Percentiles rank a stretch among this genome's conserved stretches.
phyloP scores from a whole-genome alignment of 176 grass and related monocot genomes.

The Zea luxurians region DNA sequence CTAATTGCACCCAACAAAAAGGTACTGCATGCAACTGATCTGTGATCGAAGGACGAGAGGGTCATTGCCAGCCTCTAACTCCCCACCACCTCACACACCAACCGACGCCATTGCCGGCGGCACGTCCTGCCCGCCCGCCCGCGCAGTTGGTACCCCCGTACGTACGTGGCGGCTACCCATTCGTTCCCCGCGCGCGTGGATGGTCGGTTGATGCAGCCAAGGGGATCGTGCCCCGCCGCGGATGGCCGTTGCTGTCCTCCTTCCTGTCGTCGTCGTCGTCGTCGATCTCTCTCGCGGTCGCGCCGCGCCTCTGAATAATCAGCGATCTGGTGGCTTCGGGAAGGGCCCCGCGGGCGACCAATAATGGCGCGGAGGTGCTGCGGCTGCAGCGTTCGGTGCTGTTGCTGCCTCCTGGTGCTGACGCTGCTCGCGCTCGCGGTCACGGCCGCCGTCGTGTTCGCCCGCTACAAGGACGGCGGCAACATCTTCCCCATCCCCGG shows the following conservation, averaged over 20 bases:
- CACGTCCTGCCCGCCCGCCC: conserved; percentile 45
- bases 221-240: background rate
- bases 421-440: conserved; percentile 51
- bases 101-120: conserved; percentile 26
- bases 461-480: conserved; percentile 49
- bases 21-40: background rate
- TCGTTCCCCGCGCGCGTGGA: background rate
- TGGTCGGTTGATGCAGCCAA: background rate
- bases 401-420: conserved; percentile 65
- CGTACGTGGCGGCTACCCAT: background rate
- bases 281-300: background rate
- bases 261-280: background rate
- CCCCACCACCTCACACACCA: conserved; percentile 27
- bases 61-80: conserved; percentile 53
- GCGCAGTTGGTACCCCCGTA: background rate
- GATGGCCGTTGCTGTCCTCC: background rate
- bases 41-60: conserved; percentile 16
- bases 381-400: conserved; percentile 47
- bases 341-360: background rate
- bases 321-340: background rate
- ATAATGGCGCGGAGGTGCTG: conserved; percentile 42
- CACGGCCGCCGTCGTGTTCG: conserved; percentile 50
- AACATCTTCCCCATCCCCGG: conserved; percentile 40
- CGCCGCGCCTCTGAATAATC: background rate
- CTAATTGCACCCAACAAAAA: conserved; percentile 4